Conservation (phyloP, 352 stramenopile genomes). For the Pythium monospermum region DNA sequence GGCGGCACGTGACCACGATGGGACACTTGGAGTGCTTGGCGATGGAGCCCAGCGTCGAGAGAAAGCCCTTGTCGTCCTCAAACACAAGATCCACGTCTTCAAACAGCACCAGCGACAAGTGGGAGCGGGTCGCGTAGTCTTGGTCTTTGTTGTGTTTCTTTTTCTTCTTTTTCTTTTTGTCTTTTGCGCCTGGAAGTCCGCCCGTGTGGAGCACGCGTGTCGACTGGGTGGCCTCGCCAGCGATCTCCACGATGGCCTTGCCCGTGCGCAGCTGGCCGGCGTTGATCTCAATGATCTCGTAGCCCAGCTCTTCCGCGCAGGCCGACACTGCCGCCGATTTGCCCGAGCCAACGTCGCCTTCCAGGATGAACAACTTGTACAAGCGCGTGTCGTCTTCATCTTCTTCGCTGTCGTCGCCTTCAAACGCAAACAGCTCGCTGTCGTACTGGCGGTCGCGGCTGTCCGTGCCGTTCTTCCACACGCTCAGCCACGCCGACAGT, state of each 20-base stretch:
- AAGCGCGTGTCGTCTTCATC: constrained; percentile 48
- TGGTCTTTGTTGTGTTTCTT: constrained; percentile 16
- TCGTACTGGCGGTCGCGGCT: constrained; percentile 45
- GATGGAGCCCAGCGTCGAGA: constrained; percentile 64
- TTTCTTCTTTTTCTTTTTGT: constrained; percentile 29
- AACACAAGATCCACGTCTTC: constrained; percentile 80
- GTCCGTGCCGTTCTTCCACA: constrained; percentile 55
- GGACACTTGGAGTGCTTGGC: constrained; percentile 77
- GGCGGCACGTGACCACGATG: constrained; percentile 65
- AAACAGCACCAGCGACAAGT: constrained; percentile 78
- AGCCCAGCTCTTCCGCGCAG: constrained; percentile 74
- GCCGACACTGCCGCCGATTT: constrained; percentile 81
- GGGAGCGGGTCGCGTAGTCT: constrained; percentile 23
- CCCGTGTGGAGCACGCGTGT: constrained; percentile 62
- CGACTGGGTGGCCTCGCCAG: constrained; percentile 80
- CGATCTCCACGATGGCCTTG: constrained; percentile 65
- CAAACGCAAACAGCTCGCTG: constrained; percentile 60
- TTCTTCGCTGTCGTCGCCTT: constrained; percentile 53
- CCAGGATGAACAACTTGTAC: constrained; percentile 65
- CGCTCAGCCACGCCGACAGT: constrained; percentile 65
- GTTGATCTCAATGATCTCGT: constrained; percentile 85
- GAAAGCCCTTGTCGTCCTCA: constrained; percentile 77
- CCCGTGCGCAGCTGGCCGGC: constrained; percentile 67
- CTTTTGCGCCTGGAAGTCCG: constrained; percentile 28
- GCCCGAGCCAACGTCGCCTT: constrained; percentile 61